A percentile compares a stretch with the other conserved stretches of the same genome.
Evolutionary conservation across 345 rosid genomes (phyloP).

Genomic region (Populus pruinosa): DNA sequence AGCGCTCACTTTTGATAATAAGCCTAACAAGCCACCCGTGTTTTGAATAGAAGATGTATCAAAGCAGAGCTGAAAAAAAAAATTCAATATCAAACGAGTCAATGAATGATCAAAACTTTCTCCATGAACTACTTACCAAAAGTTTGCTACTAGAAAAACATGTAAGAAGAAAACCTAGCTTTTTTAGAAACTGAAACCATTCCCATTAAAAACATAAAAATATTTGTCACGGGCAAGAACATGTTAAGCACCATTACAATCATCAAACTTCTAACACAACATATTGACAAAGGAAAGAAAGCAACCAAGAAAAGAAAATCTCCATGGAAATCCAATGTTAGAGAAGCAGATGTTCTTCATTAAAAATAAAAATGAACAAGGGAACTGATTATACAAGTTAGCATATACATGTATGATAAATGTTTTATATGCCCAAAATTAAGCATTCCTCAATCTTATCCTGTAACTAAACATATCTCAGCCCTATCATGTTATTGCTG

Average conservation of each 20-base stretch:
- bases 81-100: not conserved
- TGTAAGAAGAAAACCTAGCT: slow-evolving; percentile 17
- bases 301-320: not conserved
- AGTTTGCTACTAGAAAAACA: slow-evolving; percentile 37
- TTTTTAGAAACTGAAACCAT: slow-evolving; percentile 32
- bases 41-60: slow-evolving; percentile 39
- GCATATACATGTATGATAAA: no score
- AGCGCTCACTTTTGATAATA: slow-evolving; percentile 58
- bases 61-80: slow-evolving; percentile 53
- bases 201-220: not conserved
- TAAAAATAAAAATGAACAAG: no score
- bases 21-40: slow-evolving; percentile 32
- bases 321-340: not conserved
- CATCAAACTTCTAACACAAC: not conserved
- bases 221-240: not conserved
- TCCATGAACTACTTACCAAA: slow-evolving; percentile 7
- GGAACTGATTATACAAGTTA: no score
- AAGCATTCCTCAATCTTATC: no score
- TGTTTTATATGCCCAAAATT: no score
- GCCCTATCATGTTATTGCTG: no score
- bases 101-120: not conserved
- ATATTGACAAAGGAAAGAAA: not conserved
- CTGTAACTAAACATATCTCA: no score
- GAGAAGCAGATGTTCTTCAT: no score
- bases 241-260: slow-evolving; percentile 34